Conservation (phyloP, 1,284 basidiomycete genomes). For the Inonotus hispidus region DNA sequence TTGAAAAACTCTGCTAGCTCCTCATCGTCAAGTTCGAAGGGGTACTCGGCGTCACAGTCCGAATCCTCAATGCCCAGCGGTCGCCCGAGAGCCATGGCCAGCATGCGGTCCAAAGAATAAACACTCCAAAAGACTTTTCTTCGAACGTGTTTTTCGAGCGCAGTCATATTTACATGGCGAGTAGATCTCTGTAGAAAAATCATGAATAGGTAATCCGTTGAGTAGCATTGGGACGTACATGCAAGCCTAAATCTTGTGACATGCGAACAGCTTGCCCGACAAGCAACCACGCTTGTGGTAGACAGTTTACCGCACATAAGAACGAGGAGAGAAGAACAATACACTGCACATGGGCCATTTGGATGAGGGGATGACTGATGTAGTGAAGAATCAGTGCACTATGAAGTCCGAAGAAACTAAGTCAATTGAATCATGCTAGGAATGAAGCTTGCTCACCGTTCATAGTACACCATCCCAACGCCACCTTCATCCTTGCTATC, state of each 20-base stretch:
- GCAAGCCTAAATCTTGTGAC: conserved; percentile 84
- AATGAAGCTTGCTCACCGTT: conserved; percentile 49
- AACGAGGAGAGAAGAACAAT: conserved; percentile 84
- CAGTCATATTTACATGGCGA: conserved; percentile 58
- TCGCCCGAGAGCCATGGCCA: conserved; percentile 80
- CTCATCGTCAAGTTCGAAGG: conserved; percentile 77
- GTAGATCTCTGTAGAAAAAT: conserved; percentile 61
- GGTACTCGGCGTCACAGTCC: conserved; percentile 79
- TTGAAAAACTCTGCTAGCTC: conserved; percentile 65
- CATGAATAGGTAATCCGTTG: conserved; percentile 16
- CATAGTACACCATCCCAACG: conserved; percentile 82
- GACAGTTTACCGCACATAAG: conserved; percentile 83
- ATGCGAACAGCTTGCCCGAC: conserved; percentile 83
- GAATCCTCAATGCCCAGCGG: conserved; percentile 75
- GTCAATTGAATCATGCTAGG: conserved; percentile 23
- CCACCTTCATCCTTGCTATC: conserved; percentile 67
- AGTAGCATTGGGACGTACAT: conserved; percentile 49
- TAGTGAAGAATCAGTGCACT: conserved; percentile 85
- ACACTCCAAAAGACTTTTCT: conserved; percentile 90
- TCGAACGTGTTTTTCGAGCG: conserved; percentile 82
- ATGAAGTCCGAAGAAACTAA: conserved; percentile 18
- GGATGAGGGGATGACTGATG: conserved; percentile 77
- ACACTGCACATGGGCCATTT: conserved; percentile 82
- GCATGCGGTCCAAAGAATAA: conserved; percentile 84
- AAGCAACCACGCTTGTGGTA: conserved; percentile 87